A percentile compares a stretch with the other conserved stretches of the same genome.
phyloP scores from a whole-genome alignment of 1,284 basidiomycete genomes.

The Ustilago tritici region DNA sequence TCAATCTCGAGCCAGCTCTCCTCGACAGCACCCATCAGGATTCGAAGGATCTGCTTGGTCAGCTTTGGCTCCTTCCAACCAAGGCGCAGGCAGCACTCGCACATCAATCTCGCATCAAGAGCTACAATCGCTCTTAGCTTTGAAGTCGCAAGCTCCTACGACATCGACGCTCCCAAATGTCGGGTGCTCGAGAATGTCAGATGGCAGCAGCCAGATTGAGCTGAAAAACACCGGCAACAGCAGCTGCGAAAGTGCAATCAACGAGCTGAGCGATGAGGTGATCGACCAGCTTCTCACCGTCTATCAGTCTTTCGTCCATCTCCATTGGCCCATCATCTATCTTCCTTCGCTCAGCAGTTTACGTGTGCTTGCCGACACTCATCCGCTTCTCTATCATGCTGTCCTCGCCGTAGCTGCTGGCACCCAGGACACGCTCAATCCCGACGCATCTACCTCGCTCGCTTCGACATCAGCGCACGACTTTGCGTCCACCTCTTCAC shows the following conservation, averaged over 20 bases:
- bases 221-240: neutral
- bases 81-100: neutral
- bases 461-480: neutral
- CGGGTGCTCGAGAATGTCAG: neutral
- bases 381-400: conserved; percentile 26
- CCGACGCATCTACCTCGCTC: neutral
- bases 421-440: conserved; percentile 8
- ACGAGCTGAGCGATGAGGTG: conserved; percentile 1
- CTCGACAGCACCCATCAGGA: neutral
- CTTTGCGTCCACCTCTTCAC: neutral
- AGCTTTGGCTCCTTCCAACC: neutral
- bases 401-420: conserved; percentile 23
- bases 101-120: neutral
- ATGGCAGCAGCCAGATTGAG: neutral
- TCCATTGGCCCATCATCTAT: conserved; percentile 38
- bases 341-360: conserved; percentile 21
- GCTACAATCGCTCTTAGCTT: neutral
- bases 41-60: neutral
- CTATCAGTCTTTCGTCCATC: conserved; percentile 30
- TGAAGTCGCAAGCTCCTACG: too few relatives aligned
- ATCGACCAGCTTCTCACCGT: conserved; percentile 16
- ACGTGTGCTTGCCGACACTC: conserved; percentile 1
- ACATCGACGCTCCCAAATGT: neutral
- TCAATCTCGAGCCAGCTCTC: conserved; percentile 4
- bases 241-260: neutral